Conservation (phyloP, 345 rosid species). For the Garcia nutans region DNA sequence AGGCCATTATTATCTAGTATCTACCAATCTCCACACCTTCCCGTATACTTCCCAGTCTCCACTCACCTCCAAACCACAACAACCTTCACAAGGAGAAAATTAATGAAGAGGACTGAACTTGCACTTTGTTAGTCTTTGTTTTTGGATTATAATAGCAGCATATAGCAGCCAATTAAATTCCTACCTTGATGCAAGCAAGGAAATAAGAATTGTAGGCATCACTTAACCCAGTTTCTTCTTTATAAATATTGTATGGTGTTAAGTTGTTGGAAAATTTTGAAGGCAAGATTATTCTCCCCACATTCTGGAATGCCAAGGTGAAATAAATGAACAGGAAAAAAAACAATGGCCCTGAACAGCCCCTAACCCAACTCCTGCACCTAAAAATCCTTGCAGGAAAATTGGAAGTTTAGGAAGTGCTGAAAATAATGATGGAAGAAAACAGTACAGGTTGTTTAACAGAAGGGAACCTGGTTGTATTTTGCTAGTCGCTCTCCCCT, state of each 20-base stretch:
- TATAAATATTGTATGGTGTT: background rate
- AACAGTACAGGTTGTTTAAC: background rate
- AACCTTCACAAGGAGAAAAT: too few relatives aligned
- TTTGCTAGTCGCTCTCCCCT: constrained; percentile 92
- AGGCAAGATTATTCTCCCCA: constrained; percentile 6
- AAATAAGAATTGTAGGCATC: background rate
- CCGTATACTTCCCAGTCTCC: too few relatives aligned
- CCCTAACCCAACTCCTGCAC: background rate
- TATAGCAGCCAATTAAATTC: background rate
- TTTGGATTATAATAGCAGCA: background rate
- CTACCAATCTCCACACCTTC: background rate
- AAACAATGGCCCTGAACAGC: background rate
- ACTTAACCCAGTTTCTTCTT: background rate
- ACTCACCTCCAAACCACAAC: too few relatives aligned
- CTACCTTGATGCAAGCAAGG: background rate
- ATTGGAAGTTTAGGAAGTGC: background rate
- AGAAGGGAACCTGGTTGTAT: constrained; percentile 80
- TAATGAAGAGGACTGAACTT: background rate
- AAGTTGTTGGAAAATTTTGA: background rate
- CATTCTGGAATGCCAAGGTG: background rate
- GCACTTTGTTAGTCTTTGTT: background rate
- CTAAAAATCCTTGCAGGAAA: background rate
- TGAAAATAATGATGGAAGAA: background rate
- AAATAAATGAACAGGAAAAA: background rate
- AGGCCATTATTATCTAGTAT: background rate